Evolutionary conservation across 805 yeast genomes (phyloP).

Genomic region (Blastobotrys peoriensis): DNA sequence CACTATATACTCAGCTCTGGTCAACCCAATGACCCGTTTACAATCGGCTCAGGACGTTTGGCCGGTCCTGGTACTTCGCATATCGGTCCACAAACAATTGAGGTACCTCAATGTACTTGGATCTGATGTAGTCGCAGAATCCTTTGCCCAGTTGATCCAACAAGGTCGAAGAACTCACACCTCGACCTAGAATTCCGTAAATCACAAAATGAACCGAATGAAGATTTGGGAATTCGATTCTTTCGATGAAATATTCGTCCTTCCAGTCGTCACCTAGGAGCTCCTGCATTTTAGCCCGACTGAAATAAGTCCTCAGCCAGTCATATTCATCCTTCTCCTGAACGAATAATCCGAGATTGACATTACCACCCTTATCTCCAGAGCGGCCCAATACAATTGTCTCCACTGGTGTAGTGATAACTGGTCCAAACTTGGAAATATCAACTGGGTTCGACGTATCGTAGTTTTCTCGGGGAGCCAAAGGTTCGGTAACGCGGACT

Average conservation of each 20-base stretch:
- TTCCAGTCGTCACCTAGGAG: constrained; percentile 3
- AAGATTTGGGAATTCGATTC: constrained; percentile 1
- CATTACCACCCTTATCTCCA: constrained; percentile 3
- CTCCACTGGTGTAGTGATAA: neutral
- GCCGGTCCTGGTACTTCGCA: neutral
- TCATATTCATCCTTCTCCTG: constrained; percentile 2
- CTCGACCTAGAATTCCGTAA: constrained; percentile 2
- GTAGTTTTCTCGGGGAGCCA: neutral
- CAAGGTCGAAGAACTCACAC: constrained; percentile 1
- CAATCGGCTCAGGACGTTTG: neutral
- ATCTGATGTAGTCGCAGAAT: constrained; percentile 3
- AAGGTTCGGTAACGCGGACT: neutral
- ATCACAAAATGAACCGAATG: neutral
- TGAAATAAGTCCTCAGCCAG: neutral
- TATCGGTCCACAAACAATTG: constrained; percentile 2
- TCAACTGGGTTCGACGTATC: neutral
- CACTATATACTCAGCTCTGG: no score
- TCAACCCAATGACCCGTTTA: no score
- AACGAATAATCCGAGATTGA: constrained; percentile 1
- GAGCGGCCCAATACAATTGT: constrained; percentile 1
- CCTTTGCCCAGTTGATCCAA: constrained; percentile 1
- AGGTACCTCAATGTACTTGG: constrained; percentile 1
- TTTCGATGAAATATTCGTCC: constrained; percentile 2
- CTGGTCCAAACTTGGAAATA: neutral
- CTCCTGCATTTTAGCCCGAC: neutral